A percentile compares a stretch with the other conserved stretches of the same genome.
These are phyloP conservation scores for Sporothrix luriei DNA, from an alignment of 2,329 filamentous ascomycete genomes.

Conservation along the genomic window DNA sequence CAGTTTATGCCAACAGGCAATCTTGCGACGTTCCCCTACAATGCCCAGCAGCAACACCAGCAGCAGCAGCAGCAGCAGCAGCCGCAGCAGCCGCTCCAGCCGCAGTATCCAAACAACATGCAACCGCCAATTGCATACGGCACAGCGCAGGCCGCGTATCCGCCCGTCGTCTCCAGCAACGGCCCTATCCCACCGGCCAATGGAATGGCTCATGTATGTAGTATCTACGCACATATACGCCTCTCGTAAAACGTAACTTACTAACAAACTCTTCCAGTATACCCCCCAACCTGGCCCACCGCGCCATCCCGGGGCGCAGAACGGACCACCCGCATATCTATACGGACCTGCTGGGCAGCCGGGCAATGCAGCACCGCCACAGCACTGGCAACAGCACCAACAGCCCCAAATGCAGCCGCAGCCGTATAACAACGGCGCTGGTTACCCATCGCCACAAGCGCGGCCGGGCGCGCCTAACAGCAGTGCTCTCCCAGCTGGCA, in stretches of 20 bases:
- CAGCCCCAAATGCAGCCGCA: slow-evolving; percentile 31
- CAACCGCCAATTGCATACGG: slow-evolving; percentile 53
- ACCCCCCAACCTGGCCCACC: slow-evolving; percentile 40
- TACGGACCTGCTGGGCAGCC: slow-evolving; percentile 44
- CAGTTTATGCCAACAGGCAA: slow-evolving; percentile 51
- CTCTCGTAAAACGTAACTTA: not conserved
- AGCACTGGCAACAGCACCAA: slow-evolving; percentile 42
- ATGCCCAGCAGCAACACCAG: not conserved
- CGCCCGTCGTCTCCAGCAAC: slow-evolving; percentile 47
- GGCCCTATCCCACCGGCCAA: slow-evolving; percentile 51
- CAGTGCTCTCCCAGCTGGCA: slow-evolving; percentile 40
- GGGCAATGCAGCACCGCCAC: slow-evolving; percentile 40
- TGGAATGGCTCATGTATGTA: slow-evolving; percentile 36
- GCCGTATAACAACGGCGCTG: slow-evolving; percentile 41
- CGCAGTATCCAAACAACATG: slow-evolving; percentile 38
- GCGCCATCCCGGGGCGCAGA: slow-evolving; percentile 27
- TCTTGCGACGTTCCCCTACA: not conserved
- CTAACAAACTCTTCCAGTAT: slow-evolving; percentile 41
- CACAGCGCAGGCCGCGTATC: slow-evolving; percentile 49
- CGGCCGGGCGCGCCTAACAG: slow-evolving; percentile 35
- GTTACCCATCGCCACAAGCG: slow-evolving; percentile 38
- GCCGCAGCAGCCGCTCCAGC: too few relatives aligned
- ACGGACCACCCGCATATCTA: slow-evolving; percentile 32
- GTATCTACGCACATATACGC: not conserved
- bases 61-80: slow-evolving; percentile 18